A percentile compares a stretch with the other conserved stretches of the same genome.
Evolutionary conservation across 164 flowering plant species (phyloP).

Genomic region (Dillenia suffruticosa): DNA sequence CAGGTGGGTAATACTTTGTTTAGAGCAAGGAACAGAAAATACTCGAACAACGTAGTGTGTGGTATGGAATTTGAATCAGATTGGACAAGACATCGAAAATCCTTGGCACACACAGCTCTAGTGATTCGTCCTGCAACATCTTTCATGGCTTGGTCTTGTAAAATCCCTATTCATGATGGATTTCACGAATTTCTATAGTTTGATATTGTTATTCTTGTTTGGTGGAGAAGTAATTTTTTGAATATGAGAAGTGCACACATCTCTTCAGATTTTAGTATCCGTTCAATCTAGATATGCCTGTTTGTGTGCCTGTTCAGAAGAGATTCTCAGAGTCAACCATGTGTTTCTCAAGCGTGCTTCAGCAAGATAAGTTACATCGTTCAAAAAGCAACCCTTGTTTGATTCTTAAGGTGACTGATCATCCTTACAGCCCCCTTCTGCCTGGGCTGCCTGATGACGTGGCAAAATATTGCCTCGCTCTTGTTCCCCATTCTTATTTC

Average conservation of each 20-base stretch:
- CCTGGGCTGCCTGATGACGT: conserved; percentile 97
- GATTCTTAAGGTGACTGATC: conserved; percentile 18
- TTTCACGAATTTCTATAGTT: conserved; percentile 69
- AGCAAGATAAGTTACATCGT: conserved; percentile 20
- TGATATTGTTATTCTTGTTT: conserved; percentile 3
- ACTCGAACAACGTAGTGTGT: conserved; percentile 22
- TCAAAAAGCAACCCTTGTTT: conserved; percentile 26
- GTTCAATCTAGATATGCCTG: conserved; percentile 35
- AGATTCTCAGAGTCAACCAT: conserved; percentile 33
- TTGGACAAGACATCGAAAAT: conserved; percentile 39
- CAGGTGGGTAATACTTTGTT: conserved; percentile 8
- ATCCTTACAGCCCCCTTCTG: conserved; percentile 44
- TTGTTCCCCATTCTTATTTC: conserved; percentile 73
- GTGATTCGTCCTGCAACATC: conserved; percentile 41
- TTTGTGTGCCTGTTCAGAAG: conserved; percentile 42
- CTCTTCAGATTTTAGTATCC: conserved; percentile 8
- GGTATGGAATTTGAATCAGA: conserved; percentile 70
- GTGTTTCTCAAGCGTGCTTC: conserved; percentile 38
- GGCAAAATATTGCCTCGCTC: conserved; percentile 84
- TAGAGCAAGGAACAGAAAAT: conserved; percentile 16
- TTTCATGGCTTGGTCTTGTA: conserved; percentile 77
- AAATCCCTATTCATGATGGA: conserved; percentile 68
- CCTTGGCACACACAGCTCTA: conserved; percentile 37
- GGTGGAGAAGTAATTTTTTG: conserved; percentile 11
- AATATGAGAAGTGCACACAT: conserved; percentile 6